Evolutionary conservation across 2,329 filamentous ascomycete genomes (phyloP).

Genomic region (Acrodontium crateriforme): DNA sequence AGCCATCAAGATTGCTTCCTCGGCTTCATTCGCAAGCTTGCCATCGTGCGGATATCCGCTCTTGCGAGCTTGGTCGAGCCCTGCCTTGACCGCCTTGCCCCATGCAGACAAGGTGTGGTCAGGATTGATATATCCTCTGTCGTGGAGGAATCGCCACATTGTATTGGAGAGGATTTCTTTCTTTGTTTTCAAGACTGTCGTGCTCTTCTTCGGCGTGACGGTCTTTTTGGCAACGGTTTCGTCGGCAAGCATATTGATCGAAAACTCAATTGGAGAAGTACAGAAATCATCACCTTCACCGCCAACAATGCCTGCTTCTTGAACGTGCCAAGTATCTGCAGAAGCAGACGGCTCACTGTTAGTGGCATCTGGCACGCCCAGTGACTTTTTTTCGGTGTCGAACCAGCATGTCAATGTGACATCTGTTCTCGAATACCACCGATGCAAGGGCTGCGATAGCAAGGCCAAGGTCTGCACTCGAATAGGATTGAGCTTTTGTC

Average conservation of each 20-base stretch:
- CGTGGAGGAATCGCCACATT: slow-evolving; percentile 78
- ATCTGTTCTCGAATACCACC: slow-evolving; percentile 69
- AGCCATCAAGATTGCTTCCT: slow-evolving; percentile 68
- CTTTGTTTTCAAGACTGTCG: slow-evolving; percentile 40
- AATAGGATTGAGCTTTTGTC: slow-evolving; percentile 57
- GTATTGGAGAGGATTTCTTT: slow-evolving; percentile 60
- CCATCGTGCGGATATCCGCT: slow-evolving; percentile 29
- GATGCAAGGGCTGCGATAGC: slow-evolving; percentile 63
- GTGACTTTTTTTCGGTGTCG: slow-evolving; percentile 43
- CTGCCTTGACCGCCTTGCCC: slow-evolving; percentile 65
- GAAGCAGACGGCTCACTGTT: slow-evolving; percentile 8
- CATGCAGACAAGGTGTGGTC: slow-evolving; percentile 69
- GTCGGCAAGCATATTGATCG: slow-evolving; percentile 49
- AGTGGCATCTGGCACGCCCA: slow-evolving; percentile 14
- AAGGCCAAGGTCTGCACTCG: slow-evolving; percentile 66
- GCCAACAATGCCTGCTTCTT: slow-evolving; percentile 18
- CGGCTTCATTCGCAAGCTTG: slow-evolving; percentile 45
- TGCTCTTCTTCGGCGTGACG: slow-evolving; percentile 36
- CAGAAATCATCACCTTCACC: slow-evolving; percentile 9
- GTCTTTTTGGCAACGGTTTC: slow-evolving; percentile 57
- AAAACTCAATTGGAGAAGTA: slow-evolving; percentile 39
- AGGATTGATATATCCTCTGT: slow-evolving; percentile 71
- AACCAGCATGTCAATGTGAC: slow-evolving; percentile 78
- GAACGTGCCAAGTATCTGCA: slow-evolving; percentile 58
- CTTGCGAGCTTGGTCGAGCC: slow-evolving; percentile 14